These are phyloP conservation scores for Aspergillus texensis DNA, from an alignment of 2,329 filamentous ascomycete genomes.

Conservation along the genomic window DNA sequence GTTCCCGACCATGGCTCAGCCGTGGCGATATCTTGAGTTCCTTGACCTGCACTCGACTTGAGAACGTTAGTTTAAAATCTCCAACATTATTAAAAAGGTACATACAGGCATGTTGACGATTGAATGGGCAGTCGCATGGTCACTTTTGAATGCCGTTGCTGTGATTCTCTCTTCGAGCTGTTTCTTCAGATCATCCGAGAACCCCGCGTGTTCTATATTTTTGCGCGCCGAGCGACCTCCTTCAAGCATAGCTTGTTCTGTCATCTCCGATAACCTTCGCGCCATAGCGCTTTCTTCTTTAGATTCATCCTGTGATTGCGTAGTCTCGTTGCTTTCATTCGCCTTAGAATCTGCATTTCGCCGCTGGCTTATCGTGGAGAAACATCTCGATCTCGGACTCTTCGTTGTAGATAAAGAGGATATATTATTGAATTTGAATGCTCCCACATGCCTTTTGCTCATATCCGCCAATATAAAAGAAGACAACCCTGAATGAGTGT, in stretches of 20 bases:
- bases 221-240: conserved; percentile 58
- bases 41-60: conserved; percentile 64
- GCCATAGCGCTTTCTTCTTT: conserved; percentile 59
- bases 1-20: conserved; percentile 76
- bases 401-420: conserved; percentile 16
- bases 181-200: conserved; percentile 62
- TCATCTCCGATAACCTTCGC: conserved; percentile 61
- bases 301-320: conserved; percentile 22
- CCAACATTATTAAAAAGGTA: background rate
- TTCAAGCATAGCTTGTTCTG: conserved; percentile 59
- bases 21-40: conserved; percentile 68
- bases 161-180: conserved; percentile 62
- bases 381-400: conserved; percentile 18
- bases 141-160: conserved; percentile 56
- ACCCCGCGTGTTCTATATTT: conserved; percentile 63
- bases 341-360: conserved; percentile 25
- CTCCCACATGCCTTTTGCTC: conserved; percentile 22
- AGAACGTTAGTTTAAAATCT: background rate
- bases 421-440: conserved; percentile 19
- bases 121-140: conserved; percentile 57
- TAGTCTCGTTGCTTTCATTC: conserved; percentile 16
- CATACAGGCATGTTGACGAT: conserved; percentile 56
- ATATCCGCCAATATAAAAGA: conserved; percentile 17
- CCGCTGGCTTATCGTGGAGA: conserved; percentile 27
- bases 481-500: background rate